Evolutionary conservation across 192 early-diverging fungal genomes (phyloP), one percentile per base, ranked within the genome.

Genomic region (Coemansia asiatica): DNA sequence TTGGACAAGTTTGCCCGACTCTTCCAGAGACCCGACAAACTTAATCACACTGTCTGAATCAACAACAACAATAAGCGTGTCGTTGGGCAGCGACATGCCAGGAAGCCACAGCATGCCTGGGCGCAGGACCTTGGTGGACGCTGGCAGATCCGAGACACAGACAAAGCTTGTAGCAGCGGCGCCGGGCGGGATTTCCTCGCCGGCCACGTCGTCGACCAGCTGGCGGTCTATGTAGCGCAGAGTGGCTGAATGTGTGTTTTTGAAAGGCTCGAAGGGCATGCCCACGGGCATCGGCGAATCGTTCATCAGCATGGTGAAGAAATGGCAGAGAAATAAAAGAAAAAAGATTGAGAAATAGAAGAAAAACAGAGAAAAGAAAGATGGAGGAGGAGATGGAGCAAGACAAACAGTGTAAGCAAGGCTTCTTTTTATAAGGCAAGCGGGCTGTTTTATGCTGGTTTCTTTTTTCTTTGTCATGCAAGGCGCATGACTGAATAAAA

Each of bases 191-290:
- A 72, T 35, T 35, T 62, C 64, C 61, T 79, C 76, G 31, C 76
- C 76, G 1, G 76, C 76, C 23, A 79, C 56, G 33, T 79, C 76
- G 68, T 79, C 76, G 18, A 79, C 58, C 3, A 79, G 61, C 58
- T 54, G 60, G 10, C 76, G 76, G 38, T 63, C 25, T 13, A 48
- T 70, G 57, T 79, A 79, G 12, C 76, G 67, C 19, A 74, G 40
- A 28, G 71, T 65, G 64, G 74, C 40, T 0, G 51, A 47, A 28
- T 79, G 77, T 36, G 44, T 66, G 19, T 65, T 33, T 29, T 67
- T 62, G 58, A 70, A 71, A 15, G 72, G 71, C 64, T 69, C 77
- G 61, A 79, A 74, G 1, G 77, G 71, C 56, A 79, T 36, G 4
- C 72, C 71, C 23, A 60, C 36, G 4, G 58, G 58, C 31, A 73